Evolutionary conservation across 208 protist species (phyloP).

Genomic region (Crithidia expoeki): DNA sequence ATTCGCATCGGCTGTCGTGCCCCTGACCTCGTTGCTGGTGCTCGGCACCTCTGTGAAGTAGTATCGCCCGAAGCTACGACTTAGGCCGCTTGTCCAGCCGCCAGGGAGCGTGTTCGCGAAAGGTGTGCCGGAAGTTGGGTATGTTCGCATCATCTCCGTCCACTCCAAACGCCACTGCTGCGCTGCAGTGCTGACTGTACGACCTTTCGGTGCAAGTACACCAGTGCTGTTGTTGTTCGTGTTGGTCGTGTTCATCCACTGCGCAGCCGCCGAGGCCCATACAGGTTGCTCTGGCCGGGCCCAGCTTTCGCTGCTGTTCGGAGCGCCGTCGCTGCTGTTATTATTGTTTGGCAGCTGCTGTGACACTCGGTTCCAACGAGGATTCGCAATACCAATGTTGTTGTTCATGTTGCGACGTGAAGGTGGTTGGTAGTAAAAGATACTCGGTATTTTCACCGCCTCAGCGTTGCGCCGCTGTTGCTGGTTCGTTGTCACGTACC

Average conservation of each 20-base stretch:
- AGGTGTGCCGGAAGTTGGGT: slow-evolving; percentile 51
- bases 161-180: slow-evolving; percentile 61
- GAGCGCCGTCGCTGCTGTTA: not conserved
- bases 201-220: not conserved
- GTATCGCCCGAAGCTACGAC: slow-evolving; percentile 73
- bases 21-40: not conserved
- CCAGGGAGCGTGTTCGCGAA: slow-evolving; percentile 58
- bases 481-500: slow-evolving; percentile 27
- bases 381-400: not conserved
- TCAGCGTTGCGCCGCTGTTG: slow-evolving; percentile 18
- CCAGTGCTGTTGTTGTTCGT: slow-evolving; percentile 4
- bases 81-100: slow-evolving; percentile 60
- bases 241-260: not conserved
- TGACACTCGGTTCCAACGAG: not conserved
- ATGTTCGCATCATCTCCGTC: slow-evolving; percentile 61
- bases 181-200: slow-evolving; percentile 13
- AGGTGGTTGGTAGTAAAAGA: slow-evolving; percentile 32
- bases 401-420: slow-evolving; percentile 17
- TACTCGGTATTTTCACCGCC: slow-evolving; percentile 14
- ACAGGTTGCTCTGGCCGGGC: slow-evolving; percentile 5
- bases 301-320: not conserved
- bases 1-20: not conserved
- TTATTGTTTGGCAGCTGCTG: not conserved
- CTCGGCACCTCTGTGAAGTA: slow-evolving; percentile 47
- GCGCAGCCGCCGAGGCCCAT: slow-evolving; percentile 5